Conservation (phyloP, 495 filamentous ascomycete genomes). For the Xylaria palmicola region DNA sequence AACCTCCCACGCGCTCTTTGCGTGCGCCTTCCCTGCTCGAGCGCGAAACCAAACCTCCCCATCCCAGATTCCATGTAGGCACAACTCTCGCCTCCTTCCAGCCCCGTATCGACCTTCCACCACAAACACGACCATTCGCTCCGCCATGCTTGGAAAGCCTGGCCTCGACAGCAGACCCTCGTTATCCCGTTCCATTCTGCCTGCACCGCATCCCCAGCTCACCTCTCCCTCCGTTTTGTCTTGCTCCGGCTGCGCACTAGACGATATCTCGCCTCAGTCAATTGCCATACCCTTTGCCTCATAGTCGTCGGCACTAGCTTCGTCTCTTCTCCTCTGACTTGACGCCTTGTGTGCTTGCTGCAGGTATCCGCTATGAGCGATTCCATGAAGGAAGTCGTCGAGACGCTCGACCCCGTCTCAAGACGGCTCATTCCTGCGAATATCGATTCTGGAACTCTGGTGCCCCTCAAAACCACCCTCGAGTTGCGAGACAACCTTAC, state of each 20-base stretch:
- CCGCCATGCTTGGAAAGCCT: slow-evolving; percentile 4
- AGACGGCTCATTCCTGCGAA: slow-evolving; percentile 25
- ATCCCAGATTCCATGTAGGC: slow-evolving; percentile 1
- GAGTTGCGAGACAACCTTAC: slow-evolving; percentile 50
- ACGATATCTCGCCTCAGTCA: background rate
- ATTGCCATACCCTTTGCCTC: slow-evolving; percentile 1
- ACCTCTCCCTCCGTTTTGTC: background rate
- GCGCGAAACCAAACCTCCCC: background rate
- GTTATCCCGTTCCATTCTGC: background rate
- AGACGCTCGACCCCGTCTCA: slow-evolving; percentile 32
- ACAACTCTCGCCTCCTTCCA: background rate
- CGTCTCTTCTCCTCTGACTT: slow-evolving; percentile 7
- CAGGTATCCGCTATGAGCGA: slow-evolving; percentile 33
- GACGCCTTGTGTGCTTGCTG: slow-evolving; percentile 22
- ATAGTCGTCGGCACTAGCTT: background rate
- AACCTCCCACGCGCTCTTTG: background rate
- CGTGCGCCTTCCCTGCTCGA: slow-evolving; percentile 6
- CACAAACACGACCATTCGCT: background rate
- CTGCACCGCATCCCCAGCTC: background rate
- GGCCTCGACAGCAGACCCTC: background rate
- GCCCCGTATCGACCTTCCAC: background rate
- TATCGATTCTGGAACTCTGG: slow-evolving; percentile 34
- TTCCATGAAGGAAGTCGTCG: slow-evolving; percentile 33
- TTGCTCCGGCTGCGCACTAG: background rate
- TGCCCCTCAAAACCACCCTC: slow-evolving; percentile 56